phyloP scores from a whole-genome alignment of 2,329 filamentous ascomycete genomes.

The Diaporthe destruens region DNA sequence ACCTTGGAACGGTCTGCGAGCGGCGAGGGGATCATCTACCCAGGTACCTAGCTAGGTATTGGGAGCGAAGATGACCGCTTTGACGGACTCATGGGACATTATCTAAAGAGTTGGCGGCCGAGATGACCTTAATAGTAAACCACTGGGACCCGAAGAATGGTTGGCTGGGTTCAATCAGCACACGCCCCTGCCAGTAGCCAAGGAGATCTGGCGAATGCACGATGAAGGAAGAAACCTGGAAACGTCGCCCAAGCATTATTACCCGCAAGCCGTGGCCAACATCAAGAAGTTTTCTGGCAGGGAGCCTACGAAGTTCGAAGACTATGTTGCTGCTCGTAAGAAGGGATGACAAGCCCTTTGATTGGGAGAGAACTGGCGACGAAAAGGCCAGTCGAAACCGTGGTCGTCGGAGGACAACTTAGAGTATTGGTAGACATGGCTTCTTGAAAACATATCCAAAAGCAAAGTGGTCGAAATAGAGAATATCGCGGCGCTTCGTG shows the following conservation, averaged over 20 bases:
- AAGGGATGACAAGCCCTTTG: slow-evolving; percentile 35
- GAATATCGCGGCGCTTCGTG: neutral
- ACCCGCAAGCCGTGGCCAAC: slow-evolving; percentile 14
- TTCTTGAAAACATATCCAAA: too few relatives aligned
- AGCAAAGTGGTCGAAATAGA: too few relatives aligned
- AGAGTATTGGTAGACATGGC: too few relatives aligned
- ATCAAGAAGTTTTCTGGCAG: slow-evolving; percentile 39
- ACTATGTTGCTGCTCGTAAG: slow-evolving; percentile 38
- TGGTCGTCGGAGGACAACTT: too few relatives aligned
- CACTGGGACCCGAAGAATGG: slow-evolving; percentile 27
- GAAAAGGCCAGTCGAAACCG: too few relatives aligned
- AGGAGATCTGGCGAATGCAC: neutral
- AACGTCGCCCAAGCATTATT: neutral
- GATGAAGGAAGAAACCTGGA: neutral
- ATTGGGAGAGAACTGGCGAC: neutral
- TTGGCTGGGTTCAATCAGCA: neutral
- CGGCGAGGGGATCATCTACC: slow-evolving; percentile 49
- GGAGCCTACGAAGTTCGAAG: slow-evolving; percentile 33
- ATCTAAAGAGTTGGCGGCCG: slow-evolving; percentile 50
- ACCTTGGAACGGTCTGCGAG: slow-evolving; percentile 47
- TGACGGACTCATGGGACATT: slow-evolving; percentile 47
- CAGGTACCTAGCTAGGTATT: slow-evolving; percentile 44
- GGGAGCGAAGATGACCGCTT: slow-evolving; percentile 52
- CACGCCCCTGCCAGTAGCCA: neutral
- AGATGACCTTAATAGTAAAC: slow-evolving; percentile 45